phyloP scores from a whole-genome alignment of 306 rosid species.

The Casuarina cunninghamiana region DNA sequence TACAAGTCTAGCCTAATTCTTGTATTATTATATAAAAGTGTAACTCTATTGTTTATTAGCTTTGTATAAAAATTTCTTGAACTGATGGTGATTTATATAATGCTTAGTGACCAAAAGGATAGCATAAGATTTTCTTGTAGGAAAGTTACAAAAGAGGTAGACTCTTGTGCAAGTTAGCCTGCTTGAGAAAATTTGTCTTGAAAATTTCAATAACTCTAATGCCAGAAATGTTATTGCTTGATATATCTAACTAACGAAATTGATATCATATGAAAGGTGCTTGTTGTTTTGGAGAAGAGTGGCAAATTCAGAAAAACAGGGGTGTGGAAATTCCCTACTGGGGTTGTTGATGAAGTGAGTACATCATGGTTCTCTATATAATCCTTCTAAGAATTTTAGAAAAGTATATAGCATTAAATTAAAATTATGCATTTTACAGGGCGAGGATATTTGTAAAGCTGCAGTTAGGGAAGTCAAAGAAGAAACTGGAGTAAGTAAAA shows the following conservation, averaged over 20 bases:
- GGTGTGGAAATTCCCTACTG: constrained; percentile 89
- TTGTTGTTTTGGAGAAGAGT: constrained; percentile 71
- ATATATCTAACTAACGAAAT: constrained; percentile 12
- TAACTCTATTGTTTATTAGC: too few relatives aligned
- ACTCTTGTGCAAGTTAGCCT: too few relatives aligned
- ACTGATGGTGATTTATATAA: too few relatives aligned
- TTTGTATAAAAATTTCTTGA: too few relatives aligned
- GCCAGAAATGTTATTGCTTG: neutral
- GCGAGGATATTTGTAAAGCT: constrained; percentile 75
- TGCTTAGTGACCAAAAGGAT: too few relatives aligned
- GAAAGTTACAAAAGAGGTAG: too few relatives aligned
- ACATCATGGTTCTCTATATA: neutral
- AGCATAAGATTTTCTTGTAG: too few relatives aligned
- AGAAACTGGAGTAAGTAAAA: constrained; percentile 82
- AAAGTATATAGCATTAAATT: neutral
- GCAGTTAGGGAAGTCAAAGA: constrained; percentile 89
- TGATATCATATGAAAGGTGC: constrained; percentile 46
- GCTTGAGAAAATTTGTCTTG: neutral
- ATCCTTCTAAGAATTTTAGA: neutral
- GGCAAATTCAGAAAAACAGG: constrained; percentile 67
- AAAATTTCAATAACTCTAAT: neutral
- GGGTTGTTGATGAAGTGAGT: constrained; percentile 70
- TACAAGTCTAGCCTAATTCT: too few relatives aligned
- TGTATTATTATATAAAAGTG: too few relatives aligned
- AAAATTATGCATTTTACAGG: constrained; percentile 39